A percentile compares a stretch with the other conserved stretches of the same genome.
Evolutionary conservation across 2,329 filamentous ascomycete species (phyloP).

Genomic region (Akanthomyces lecanii): DNA sequence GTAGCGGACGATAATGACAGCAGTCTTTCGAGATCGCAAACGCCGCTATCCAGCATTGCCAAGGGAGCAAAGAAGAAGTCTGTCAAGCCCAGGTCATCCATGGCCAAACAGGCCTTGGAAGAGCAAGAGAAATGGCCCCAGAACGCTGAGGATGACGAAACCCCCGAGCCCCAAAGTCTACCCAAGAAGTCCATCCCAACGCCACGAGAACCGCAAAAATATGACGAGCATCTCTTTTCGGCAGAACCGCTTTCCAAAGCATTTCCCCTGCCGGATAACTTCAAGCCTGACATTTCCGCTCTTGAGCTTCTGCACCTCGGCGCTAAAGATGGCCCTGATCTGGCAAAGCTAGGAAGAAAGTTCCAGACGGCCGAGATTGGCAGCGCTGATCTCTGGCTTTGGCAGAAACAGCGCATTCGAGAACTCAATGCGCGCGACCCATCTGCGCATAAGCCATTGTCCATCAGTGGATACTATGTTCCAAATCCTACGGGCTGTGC

Average conservation of each 20-base stretch:
- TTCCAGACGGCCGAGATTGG: conserved; percentile 42
- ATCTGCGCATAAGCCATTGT: conserved; percentile 31
- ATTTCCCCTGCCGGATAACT: conserved; percentile 41
- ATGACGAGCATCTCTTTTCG: conserved; percentile 46
- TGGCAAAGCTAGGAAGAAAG: conserved; percentile 45
- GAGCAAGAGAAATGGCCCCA: conserved; percentile 58
- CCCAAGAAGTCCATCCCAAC: conserved; percentile 24
- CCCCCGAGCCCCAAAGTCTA: conserved; percentile 19
- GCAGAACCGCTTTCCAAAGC: conserved; percentile 43
- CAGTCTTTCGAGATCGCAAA: conserved; percentile 43
- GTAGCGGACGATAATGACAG: conserved; percentile 44
- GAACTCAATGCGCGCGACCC: conserved; percentile 46
- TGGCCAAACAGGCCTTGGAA: conserved; percentile 72
- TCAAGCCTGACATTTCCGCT: conserved; percentile 42
- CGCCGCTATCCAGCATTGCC: conserved; percentile 34
- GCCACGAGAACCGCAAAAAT: conserved; percentile 32
- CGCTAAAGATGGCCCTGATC: conserved; percentile 45
- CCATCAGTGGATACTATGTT: conserved; percentile 70
- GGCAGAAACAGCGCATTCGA: conserved; percentile 52
- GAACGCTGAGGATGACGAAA: conserved; percentile 43
- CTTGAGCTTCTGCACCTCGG: conserved; percentile 43
- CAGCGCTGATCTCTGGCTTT: conserved; percentile 53
- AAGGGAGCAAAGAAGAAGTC: conserved; percentile 46
- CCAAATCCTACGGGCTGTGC: conserved; percentile 81
- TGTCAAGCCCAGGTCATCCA: conserved; percentile 65